A percentile compares a stretch with the other conserved stretches of the same genome.
phyloP scores from a whole-genome alignment of 2,329 filamentous ascomycete genomes.

The Pseudogymnoascus sp. region DNA sequence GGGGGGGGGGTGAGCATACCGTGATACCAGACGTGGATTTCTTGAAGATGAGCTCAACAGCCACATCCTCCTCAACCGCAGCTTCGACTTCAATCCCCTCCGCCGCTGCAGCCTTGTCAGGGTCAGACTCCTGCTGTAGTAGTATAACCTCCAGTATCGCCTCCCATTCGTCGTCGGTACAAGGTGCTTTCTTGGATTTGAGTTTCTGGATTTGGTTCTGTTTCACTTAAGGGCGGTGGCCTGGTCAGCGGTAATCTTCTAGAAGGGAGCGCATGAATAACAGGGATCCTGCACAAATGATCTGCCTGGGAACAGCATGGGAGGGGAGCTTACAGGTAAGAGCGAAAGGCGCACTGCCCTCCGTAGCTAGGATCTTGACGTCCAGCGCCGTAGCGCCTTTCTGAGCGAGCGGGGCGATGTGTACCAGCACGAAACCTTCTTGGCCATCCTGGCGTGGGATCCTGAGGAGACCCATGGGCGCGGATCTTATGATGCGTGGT shows the following conservation, averaged over 20 bases:
- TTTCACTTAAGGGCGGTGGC: constrained; percentile 39
- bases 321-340: constrained; percentile 38
- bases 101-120: constrained; percentile 43
- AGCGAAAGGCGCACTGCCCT: constrained; percentile 55
- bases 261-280: constrained; percentile 15
- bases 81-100: constrained; percentile 58
- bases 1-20: constrained; percentile 35
- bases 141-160: constrained; percentile 51
- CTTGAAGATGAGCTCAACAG: constrained; percentile 56
- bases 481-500: not conserved
- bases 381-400: constrained; percentile 48
- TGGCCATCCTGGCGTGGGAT: constrained; percentile 47
- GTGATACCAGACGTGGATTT: constrained; percentile 63
- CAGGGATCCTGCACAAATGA: constrained; percentile 8
- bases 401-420: constrained; percentile 45
- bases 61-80: constrained; percentile 42
- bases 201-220: constrained; percentile 48
- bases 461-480: constrained; percentile 39
- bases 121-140: constrained; percentile 35
- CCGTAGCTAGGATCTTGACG: constrained; percentile 60
- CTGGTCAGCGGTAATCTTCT: constrained; percentile 20
- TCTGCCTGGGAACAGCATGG: not conserved
- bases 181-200: constrained; percentile 46
- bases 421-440: constrained; percentile 51
- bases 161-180: constrained; percentile 60